Base-by-base conservation (phyloP, 1,284 basidiomycete genomes). In the Cryptococcus floricola region DNA sequence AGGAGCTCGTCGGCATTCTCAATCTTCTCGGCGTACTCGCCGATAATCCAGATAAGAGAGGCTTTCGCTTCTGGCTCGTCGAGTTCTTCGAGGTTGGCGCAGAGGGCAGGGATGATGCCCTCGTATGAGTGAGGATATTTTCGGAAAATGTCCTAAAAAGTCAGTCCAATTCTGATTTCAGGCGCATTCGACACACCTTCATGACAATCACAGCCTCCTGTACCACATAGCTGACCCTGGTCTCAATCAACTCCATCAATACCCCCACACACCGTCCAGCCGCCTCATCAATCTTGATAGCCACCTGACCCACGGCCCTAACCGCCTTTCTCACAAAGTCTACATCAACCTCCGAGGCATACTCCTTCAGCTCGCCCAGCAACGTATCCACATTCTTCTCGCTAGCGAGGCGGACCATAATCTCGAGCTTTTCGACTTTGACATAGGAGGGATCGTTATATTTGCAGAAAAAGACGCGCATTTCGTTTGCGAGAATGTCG, bases 361-460 rank as follows among this genome's bases (percentile, higher is more conserved):
- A 94, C 89, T 98, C 96, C 75, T 92, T 88, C 45, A 99, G 79
- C 75, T 98, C 96, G 16, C 92, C 87, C 3, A 99, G 79, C 5
- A 99, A 89, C 64, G 96, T 91, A 64, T 83, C 83, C 37, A 90
- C 89, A 72, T 98, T 98, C 70, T 90, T 87, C 63, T 93, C 87
- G 48, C 87, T 86, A 13, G 92, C 91, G 25, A 98, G 81, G 16
- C 96, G 85, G 74, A 98, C 96, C 87, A 99, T 98, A 68, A 98
- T 98, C 75, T 98, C 96, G 56, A 99, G 81, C 73, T 99, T 98
- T 52, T 94, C 94, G 39, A 98, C 83, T 76, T 98, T 98, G 77
- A 98, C 92, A 76, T 98, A 99, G 61, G 96, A 92, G 2, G 96
- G 96, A 71, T 98, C 96, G 72, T 98, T 98, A 78, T 98, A 98